Conservation (phyloP, 2,329 filamentous ascomycete genomes). For the Cryphonectria radicalis region DNA sequence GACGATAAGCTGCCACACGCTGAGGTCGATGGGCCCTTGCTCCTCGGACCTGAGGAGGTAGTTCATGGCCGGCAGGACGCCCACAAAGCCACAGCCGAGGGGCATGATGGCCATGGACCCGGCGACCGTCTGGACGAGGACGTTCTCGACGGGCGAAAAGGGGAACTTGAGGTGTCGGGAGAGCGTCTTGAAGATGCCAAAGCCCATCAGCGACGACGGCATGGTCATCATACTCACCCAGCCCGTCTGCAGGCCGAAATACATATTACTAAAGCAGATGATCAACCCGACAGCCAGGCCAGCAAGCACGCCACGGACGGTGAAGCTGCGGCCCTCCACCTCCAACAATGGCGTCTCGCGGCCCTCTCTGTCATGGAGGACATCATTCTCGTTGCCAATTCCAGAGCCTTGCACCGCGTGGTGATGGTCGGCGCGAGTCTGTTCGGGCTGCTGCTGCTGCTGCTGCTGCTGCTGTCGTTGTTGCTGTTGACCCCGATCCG, state of each 20-base stretch:
- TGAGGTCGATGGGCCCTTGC: conserved; percentile 73
- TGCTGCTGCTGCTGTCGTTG: too few relatives aligned
- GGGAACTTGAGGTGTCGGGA: conserved; percentile 74
- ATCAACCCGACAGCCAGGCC: conserved; percentile 85
- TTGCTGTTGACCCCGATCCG: conserved; percentile 22
- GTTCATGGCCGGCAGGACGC: conserved; percentile 86
- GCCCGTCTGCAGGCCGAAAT: conserved; percentile 83
- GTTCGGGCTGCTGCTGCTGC: not conserved
- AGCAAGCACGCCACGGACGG: conserved; percentile 75
- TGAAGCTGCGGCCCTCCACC: conserved; percentile 74
- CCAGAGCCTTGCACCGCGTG: not conserved
- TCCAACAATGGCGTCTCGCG: not conserved
- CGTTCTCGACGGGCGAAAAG: conserved; percentile 95
- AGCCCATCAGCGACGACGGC: conserved; percentile 92
- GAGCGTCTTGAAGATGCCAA: conserved; percentile 86
- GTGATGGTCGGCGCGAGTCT: conserved; percentile 2
- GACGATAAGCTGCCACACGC: conserved; percentile 76
- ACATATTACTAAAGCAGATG: conserved; percentile 97
- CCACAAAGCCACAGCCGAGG: conserved; percentile 91
- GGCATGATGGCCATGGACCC: conserved; percentile 97
- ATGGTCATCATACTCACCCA: conserved; percentile 85
- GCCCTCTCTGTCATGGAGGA: not conserved
- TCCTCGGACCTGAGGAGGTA: conserved; percentile 80
- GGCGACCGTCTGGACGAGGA: conserved; percentile 93
- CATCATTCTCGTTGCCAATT: not conserved